A percentile compares a stretch with the other conserved stretches of the same genome.
These are phyloP conservation scores for Zanthoxylum bungeanum DNA, from an alignment of 345 rosid genomes.

Conservation along the genomic window DNA sequence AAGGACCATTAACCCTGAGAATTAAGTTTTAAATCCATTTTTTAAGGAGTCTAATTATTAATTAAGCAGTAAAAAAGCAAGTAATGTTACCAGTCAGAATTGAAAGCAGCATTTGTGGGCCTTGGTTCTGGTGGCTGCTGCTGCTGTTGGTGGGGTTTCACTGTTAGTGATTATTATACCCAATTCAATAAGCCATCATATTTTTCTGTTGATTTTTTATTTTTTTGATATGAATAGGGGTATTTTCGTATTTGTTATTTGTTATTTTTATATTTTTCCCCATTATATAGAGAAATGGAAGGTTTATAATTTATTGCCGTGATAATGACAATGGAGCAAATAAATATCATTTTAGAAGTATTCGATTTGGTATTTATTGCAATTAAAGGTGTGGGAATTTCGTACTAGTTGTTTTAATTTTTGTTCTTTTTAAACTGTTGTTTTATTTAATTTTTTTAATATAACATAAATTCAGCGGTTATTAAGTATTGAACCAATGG, in stretches of 20 bases:
- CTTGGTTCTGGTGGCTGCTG: slow-evolving; percentile 8
- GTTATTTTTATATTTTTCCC: not conserved
- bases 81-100: no score
- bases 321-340: not conserved
- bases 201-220: not conserved
- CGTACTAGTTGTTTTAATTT: not conserved
- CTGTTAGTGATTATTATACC: not conserved
- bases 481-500: no score
- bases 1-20: not conserved
- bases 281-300: not conserved
- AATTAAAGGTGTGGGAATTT: not conserved
- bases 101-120: not conserved
- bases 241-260: slow-evolving; percentile 1
- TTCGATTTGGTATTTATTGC: not conserved
- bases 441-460: no score
- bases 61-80: no score
- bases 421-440: no score
- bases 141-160: not conserved
- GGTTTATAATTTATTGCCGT: not conserved
- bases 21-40: not conserved
- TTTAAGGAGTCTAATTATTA: not conserved
- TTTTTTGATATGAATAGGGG: not conserved
- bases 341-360: slow-evolving; percentile 10
- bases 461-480: no score
- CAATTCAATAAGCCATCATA: not conserved